Conservation (phyloP, 2,329 filamentous ascomycete species). For the Metarhizium album region DNA sequence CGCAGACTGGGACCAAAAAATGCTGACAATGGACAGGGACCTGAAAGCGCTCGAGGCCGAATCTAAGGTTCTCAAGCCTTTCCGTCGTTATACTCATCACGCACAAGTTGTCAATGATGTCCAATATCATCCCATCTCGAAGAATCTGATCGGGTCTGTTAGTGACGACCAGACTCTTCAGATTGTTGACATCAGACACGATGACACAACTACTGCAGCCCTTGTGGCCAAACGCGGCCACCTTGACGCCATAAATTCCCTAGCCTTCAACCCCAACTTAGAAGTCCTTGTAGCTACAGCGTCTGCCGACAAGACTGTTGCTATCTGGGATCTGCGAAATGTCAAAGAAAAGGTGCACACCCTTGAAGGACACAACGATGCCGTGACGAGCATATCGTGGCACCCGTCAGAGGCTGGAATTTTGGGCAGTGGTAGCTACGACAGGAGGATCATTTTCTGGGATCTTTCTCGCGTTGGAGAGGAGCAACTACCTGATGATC, state of each 20-base stretch:
- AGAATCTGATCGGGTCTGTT: constrained; percentile 78
- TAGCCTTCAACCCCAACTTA: constrained; percentile 87
- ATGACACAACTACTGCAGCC: constrained; percentile 54
- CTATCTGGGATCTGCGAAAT: constrained; percentile 89
- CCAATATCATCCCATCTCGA: constrained; percentile 82
- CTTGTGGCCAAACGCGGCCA: constrained; percentile 66
- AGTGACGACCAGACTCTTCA: constrained; percentile 93
- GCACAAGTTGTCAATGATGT: constrained; percentile 91
- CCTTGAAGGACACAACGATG: constrained; percentile 77
- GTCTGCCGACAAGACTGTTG: constrained; percentile 90
- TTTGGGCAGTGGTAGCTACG: constrained; percentile 83
- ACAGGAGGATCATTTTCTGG: constrained; percentile 92
- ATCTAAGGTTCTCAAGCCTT: constrained; percentile 59
- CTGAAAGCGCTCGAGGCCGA: constrained; percentile 62
- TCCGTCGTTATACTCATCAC: constrained; percentile 76
- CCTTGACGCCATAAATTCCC: constrained; percentile 85
- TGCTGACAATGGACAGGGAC: constrained; percentile 46
- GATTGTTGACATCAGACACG: constrained; percentile 73
- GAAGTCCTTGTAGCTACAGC: constrained; percentile 87
- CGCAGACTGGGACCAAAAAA: no score
- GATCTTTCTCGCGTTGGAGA: constrained; percentile 85
- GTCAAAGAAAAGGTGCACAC: constrained; percentile 83
- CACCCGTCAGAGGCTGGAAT: constrained; percentile 85
- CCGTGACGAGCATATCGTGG: constrained; percentile 88
- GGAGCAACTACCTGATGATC: constrained; percentile 89